These are phyloP conservation scores for Linnemannia elongata DNA, from an alignment of 192 early-diverging fungal genomes.

Conservation along the genomic window DNA sequence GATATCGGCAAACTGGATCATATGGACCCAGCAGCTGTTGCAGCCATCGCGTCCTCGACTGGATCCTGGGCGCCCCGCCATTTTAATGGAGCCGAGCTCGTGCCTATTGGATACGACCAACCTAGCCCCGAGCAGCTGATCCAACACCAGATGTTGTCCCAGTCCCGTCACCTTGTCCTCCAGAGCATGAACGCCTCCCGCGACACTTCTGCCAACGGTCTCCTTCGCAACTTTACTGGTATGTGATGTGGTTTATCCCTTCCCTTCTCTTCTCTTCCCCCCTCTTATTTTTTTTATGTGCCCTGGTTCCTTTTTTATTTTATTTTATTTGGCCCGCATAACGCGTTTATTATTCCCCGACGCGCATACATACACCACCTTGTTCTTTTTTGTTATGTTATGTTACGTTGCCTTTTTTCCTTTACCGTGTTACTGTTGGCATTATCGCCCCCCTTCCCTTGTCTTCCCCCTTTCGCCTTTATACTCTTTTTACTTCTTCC, in stretches of 20 bases:
- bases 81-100: slow-evolving; percentile 22
- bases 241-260: neutral
- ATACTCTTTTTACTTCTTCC: neutral
- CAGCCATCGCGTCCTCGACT: slow-evolving; percentile 4
- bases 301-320: neutral
- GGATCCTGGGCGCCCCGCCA: slow-evolving; percentile 20
- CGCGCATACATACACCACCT: neutral
- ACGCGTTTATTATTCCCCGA: slow-evolving; percentile 1
- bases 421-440: neutral
- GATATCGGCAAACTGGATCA: slow-evolving; percentile 12
- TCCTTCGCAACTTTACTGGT: slow-evolving; percentile 17
- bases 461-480: slow-evolving; percentile 4
- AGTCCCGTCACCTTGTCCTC: slow-evolving; percentile 38
- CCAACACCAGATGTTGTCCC: slow-evolving; percentile 50
- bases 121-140: slow-evolving; percentile 50
- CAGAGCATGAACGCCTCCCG: slow-evolving; percentile 37
- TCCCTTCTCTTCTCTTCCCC: neutral
- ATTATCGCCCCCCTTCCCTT: neutral
- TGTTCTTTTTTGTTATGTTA: neutral
- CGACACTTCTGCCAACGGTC: slow-evolving; percentile 2
- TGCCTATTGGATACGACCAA: slow-evolving; percentile 39
- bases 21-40: slow-evolving; percentile 16
- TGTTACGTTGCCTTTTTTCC: neutral
- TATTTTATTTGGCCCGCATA: neutral
- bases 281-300: neutral